Percentiles rank a stretch among this genome's conserved stretches.
Evolutionary conservation across 768 basidiomycete genomes (phyloP).

Genomic region (Tylopilus rubrobrunneus): DNA sequence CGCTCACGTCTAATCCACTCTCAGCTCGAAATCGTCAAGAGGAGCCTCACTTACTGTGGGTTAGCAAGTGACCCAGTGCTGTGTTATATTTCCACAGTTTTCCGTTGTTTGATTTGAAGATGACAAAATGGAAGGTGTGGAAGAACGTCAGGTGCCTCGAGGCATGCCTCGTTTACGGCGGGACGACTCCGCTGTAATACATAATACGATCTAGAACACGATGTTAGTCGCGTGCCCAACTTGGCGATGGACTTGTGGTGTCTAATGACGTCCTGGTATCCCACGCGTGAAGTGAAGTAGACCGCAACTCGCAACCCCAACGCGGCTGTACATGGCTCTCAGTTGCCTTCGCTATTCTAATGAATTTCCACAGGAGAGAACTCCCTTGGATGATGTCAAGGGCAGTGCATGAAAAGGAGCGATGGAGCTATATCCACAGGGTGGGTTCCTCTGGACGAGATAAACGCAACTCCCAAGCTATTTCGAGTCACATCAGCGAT

Average conservation of each 20-base stretch:
- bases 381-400: neutral
- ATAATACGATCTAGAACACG: conserved; percentile 4
- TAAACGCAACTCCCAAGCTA: neutral
- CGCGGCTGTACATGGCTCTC: neutral
- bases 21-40: neutral
- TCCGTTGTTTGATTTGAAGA: neutral
- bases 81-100: conserved; percentile 5
- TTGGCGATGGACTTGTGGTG: neutral
- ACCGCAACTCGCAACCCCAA: neutral
- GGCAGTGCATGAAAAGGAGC: conserved; percentile 10
- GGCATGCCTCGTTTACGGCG: conserved; percentile 25
- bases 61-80: conserved; percentile 1
- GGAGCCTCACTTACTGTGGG: neutral
- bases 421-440: conserved; percentile 5
- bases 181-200: conserved; percentile 4
- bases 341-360: neutral
- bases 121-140: conserved; percentile 16
- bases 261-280: neutral
- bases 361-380: conserved; percentile 1
- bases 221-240: conserved; percentile 9
- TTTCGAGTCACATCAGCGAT: neutral
- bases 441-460: neutral
- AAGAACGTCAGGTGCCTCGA: conserved; percentile 26
- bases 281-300: neutral
- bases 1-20: neutral